Evolutionary conservation across 768 basidiomycete genomes (phyloP).

Genomic region (Megacollybia marginata): DNA sequence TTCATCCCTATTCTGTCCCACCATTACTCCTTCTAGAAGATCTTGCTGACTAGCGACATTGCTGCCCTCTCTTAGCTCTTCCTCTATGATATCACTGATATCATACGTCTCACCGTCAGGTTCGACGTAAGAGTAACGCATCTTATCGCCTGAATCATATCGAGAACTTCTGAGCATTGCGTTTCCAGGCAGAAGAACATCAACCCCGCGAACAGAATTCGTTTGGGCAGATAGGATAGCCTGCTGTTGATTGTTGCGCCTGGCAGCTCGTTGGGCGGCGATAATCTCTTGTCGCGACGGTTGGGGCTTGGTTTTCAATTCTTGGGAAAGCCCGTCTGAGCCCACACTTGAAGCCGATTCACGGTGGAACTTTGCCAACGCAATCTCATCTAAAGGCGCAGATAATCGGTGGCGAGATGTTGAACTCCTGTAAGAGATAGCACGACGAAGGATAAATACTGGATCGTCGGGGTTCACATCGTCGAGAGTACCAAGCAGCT

Average conservation of each 20-base stretch:
- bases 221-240: constrained; percentile 75
- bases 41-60: constrained; percentile 38
- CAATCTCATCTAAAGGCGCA: constrained; percentile 79
- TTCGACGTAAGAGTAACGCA: constrained; percentile 93
- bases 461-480: constrained; percentile 84
- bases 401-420: constrained; percentile 66
- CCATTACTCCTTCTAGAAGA: constrained; percentile 57
- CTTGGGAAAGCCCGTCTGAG: constrained; percentile 37
- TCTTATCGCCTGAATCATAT: constrained; percentile 58
- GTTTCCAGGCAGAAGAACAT: constrained; percentile 80
- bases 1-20: constrained; percentile 53
- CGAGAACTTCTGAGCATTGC: constrained; percentile 81
- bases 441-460: constrained; percentile 81
- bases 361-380: constrained; percentile 62
- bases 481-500: constrained; percentile 59
- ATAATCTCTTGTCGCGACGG: constrained; percentile 83
- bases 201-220: constrained; percentile 83
- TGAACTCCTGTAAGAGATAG: constrained; percentile 64
- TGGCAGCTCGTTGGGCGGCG: constrained; percentile 83
- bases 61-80: constrained; percentile 66
- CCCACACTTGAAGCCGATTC: constrained; percentile 58
- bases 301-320: neutral
- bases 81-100: constrained; percentile 88
- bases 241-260: constrained; percentile 77
- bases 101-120: constrained; percentile 87